Evolutionary conservation across 2,329 filamentous ascomycete genomes (phyloP).

Genomic region (Sporothrix globosa): DNA sequence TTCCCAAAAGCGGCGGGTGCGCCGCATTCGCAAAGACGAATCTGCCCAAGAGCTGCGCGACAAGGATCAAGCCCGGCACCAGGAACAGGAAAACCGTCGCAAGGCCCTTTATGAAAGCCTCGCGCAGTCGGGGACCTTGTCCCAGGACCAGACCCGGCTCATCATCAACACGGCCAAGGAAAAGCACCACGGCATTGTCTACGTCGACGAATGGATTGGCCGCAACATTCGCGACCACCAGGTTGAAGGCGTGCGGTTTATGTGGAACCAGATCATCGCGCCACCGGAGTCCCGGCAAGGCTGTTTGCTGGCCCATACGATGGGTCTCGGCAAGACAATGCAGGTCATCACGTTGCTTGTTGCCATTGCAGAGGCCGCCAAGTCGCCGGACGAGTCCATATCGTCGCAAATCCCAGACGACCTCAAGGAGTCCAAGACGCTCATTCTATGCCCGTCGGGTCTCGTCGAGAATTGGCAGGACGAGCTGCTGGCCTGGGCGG

Average conservation of each 20-base stretch:
- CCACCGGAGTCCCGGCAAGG: constrained; percentile 65
- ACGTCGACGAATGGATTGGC: constrained; percentile 66
- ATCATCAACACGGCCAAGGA: constrained; percentile 70
- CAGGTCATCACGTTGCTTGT: constrained; percentile 84
- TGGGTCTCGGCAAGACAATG: constrained; percentile 93
- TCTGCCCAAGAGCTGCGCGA: constrained; percentile 59
- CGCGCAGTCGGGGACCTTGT: constrained; percentile 49
- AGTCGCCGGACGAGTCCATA: constrained; percentile 61
- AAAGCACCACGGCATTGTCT: constrained; percentile 63
- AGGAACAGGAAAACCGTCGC: constrained; percentile 58
- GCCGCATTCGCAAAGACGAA: constrained; percentile 53
- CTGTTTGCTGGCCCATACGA: constrained; percentile 82
- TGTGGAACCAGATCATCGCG: constrained; percentile 82
- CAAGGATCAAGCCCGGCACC: constrained; percentile 56
- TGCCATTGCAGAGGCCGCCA: constrained; percentile 68
- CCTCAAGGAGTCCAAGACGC: constrained; percentile 63
- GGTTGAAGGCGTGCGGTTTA: constrained; percentile 77
- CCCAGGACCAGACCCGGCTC: constrained; percentile 54
- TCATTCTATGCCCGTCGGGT: constrained; percentile 75
- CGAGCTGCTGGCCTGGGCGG: constrained; percentile 75
- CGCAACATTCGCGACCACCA: constrained; percentile 76
- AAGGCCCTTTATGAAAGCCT: constrained; percentile 52
- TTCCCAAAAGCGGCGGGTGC: constrained; percentile 52
- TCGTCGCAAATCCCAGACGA: constrained; percentile 68
- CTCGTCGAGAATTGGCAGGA: constrained; percentile 82